Conservation (phyloP, 495 filamentous ascomycete genomes). For the Lepraria neglecta region DNA sequence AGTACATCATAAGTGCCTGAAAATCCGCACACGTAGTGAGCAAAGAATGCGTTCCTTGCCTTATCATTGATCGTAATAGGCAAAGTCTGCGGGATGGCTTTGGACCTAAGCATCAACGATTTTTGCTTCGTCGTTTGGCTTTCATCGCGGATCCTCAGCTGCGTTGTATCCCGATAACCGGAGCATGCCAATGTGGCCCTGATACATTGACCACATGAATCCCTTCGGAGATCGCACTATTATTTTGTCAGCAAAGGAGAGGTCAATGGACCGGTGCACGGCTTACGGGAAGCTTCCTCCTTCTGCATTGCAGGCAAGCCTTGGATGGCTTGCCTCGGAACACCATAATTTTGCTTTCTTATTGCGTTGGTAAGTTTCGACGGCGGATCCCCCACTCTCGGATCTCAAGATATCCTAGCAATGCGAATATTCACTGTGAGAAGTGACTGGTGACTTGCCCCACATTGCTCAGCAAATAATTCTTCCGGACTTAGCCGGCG, state of each 20-base stretch:
- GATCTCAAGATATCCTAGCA: too few species aligned
- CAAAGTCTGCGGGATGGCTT: background rate
- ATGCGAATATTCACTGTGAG: too few species aligned
- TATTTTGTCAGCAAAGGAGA: background rate
- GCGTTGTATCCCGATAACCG: constrained; percentile 14
- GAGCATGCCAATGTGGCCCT: constrained; percentile 27
- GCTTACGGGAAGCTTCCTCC: constrained; percentile 12
- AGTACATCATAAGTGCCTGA: too few species aligned
- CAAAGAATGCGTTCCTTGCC: constrained; percentile 26
- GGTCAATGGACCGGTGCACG: background rate
- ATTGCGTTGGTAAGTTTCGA: too few species aligned
- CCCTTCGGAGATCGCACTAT: constrained; percentile 21
- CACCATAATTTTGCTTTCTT: constrained; percentile 10
- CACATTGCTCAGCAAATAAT: too few species aligned
- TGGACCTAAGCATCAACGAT: background rate
- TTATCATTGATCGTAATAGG: constrained; percentile 5
- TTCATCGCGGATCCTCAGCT: constrained; percentile 13
- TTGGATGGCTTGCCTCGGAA: constrained; percentile 18
- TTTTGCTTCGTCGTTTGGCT: constrained; percentile 3
- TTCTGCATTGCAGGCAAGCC: constrained; percentile 18
- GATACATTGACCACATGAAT: constrained; percentile 22
- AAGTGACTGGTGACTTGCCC: too few species aligned
- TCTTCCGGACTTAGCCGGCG: too few species aligned
- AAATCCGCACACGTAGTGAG: constrained; percentile 12
- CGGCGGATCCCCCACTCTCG: too few species aligned